Evolutionary conservation across 2,329 filamentous ascomycete genomes (phyloP), one percentile per base, ranked within the genome.

Genomic region (Fusarium brevicatenulatum): DNA sequence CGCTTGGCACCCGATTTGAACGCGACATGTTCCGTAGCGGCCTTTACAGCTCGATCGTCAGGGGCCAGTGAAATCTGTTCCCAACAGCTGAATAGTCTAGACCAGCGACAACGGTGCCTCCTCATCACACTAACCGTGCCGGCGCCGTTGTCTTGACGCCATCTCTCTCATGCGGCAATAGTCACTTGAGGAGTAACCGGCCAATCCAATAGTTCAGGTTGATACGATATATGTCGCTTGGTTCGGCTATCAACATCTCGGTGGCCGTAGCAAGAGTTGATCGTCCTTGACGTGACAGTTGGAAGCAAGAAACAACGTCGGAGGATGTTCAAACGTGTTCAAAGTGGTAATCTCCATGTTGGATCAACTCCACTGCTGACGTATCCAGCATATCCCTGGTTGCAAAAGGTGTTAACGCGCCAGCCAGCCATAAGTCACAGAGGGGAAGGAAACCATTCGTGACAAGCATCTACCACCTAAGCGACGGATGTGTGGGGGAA

Each of bases 351-450:
- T 47, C 9, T 53, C 36, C 28, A 66, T 54, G 68, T 63, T 49
- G 68, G 39, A 58, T 58, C 53, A 63, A 60, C 72, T 75, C 72
- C 69, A 73, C 72, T 59, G 63, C 70, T 75, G 72, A 75, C 72
- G 70, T 71, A 75, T 50, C 66, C 47, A 70, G 60, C 72, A 73
- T 65, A 68, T 70, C 47, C 55, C 49, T 50, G 58, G 46, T 49
- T 63, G 59, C 47, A 34, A 37, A 50, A 39, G 42, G 42, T 28
- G 54, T 66, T 21, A 32, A 71, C 23, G 49, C 52, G 43, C 50
- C 34, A 37, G 58, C 63, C 58, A 71, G 56, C 52, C 50, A 65
- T 55, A 55, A 43, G 39, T 28, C 32, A 60, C 32, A 44, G 49
- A 53, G 40, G 30, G 55, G 44, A 52, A 54, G 37, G 13, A 53